Percentiles rank a stretch among this genome's conserved stretches.
Conservation (phyloP, 2,329 filamentous ascomycete genomes). For the Colletotrichum australisinense region DNA sequence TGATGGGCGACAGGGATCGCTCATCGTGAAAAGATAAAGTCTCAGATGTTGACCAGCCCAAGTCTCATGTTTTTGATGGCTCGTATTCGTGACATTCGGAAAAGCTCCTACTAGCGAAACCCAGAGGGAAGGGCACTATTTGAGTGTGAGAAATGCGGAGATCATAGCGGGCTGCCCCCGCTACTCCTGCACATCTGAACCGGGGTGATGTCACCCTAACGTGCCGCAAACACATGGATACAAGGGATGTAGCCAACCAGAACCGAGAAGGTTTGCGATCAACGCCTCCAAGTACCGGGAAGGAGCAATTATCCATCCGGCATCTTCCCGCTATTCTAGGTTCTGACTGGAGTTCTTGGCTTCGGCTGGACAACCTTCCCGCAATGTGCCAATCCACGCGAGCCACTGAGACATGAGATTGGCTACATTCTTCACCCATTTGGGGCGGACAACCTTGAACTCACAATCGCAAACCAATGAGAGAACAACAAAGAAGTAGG, state of each 20-base stretch:
- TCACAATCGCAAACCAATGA: not conserved
- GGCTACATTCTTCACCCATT: not conserved
- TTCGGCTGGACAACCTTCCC: not conserved
- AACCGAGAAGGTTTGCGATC: not conserved
- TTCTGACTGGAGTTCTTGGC: slow-evolving; percentile 8
- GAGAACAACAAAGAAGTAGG: not conserved
- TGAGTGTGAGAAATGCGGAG: not conserved
- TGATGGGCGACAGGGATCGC: too few relatives aligned
- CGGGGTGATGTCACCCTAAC: not conserved
- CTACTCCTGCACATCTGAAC: not conserved
- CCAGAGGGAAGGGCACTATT: too few relatives aligned
- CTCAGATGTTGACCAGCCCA: not conserved
- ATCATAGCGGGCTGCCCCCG: not conserved
- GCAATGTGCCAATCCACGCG: not conserved
- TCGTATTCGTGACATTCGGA: not conserved
- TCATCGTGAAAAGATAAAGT: not conserved
- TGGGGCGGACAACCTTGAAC: not conserved
- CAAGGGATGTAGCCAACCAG: not conserved
- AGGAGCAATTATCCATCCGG: not conserved
- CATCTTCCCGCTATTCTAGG: slow-evolving; percentile 3
- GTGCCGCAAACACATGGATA: not conserved
- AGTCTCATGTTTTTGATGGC: too few relatives aligned
- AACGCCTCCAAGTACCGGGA: not conserved
- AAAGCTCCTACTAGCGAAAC: not conserved
- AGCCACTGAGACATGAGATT: not conserved